Conservation (phyloP, 2,329 filamentous ascomycete genomes). For the Ophiostoma himal-ulmi region DNA sequence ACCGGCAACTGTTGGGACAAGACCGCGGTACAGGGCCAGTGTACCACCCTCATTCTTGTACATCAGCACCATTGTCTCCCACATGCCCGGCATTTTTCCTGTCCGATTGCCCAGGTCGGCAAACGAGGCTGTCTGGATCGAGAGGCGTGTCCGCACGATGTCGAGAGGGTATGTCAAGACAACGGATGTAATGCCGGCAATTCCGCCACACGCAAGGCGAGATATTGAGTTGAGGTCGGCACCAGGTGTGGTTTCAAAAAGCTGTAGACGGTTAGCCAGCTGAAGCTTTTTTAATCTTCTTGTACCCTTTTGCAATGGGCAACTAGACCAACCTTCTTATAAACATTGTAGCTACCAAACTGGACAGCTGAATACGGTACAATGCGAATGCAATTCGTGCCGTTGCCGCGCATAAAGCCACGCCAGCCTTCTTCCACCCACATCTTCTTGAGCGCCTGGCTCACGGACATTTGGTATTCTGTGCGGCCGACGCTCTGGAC, state of each 20-base stretch:
- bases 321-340: slow-evolving; percentile 64
- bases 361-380: slow-evolving; percentile 97
- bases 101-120: slow-evolving; percentile 61
- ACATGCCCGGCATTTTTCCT: slow-evolving; percentile 83
- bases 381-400: slow-evolving; percentile 96
- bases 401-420: slow-evolving; percentile 96
- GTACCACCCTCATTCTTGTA: slow-evolving; percentile 87
- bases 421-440: slow-evolving; percentile 95
- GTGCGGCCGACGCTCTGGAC: slow-evolving; percentile 84
- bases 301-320: not conserved
- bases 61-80: slow-evolving; percentile 72
- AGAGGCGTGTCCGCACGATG: slow-evolving; percentile 90
- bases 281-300: too few species aligned
- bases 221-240: slow-evolving; percentile 66
- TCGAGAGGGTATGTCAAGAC: slow-evolving; percentile 93
- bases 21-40: slow-evolving; percentile 82
- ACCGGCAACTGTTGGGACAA: slow-evolving; percentile 87
- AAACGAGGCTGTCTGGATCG: slow-evolving; percentile 97
- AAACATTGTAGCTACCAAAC: slow-evolving; percentile 96
- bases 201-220: slow-evolving; percentile 80
- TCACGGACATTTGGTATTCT: slow-evolving; percentile 89
- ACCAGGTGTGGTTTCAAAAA: slow-evolving; percentile 72
- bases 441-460: slow-evolving; percentile 86
- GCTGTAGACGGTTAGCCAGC: slow-evolving; percentile 39
- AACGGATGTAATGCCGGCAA: slow-evolving; percentile 92